These are phyloP conservation scores for Globisporangium orthogonon DNA, from an alignment of 352 stramenopile species.

Conservation along the genomic window DNA sequence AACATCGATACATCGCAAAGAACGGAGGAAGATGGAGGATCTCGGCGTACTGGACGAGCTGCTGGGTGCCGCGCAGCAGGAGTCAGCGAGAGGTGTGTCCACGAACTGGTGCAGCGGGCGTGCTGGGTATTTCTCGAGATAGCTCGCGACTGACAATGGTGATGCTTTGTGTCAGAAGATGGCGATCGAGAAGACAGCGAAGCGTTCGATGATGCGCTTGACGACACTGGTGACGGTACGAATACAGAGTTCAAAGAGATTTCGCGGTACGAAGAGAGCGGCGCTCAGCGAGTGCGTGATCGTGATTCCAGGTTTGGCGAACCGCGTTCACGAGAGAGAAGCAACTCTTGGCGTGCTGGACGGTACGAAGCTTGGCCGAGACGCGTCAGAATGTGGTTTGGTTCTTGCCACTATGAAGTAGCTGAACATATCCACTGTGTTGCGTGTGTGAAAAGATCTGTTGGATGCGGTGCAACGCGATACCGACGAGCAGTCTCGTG, in stretches of 20 bases:
- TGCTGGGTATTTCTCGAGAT: too few relatives aligned
- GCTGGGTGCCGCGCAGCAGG: background rate
- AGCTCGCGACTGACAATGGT: too few relatives aligned
- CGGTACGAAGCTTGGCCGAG: background rate
- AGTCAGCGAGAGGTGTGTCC: background rate
- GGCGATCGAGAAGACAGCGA: background rate
- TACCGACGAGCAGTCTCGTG: background rate
- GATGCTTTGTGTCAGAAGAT: background rate
- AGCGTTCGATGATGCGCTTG: background rate
- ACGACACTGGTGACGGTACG: background rate
- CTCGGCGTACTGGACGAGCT: background rate
- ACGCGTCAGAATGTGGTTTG: background rate
- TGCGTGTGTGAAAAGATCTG: background rate
- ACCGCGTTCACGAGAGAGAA: background rate
- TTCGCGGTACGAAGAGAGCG: background rate
- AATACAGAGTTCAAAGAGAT: background rate
- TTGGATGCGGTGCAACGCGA: constrained; percentile 10
- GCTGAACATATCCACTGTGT: background rate
- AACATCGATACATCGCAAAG: background rate
- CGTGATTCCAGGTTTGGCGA: background rate
- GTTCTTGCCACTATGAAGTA: background rate
- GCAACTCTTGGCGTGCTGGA: constrained; percentile 1
- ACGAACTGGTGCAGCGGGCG: too few relatives aligned
- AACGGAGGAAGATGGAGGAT: background rate
- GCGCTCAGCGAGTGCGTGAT: background rate